phyloP scores from a whole-genome alignment of 306 rosid species.

The Sicyos edulis region DNA sequence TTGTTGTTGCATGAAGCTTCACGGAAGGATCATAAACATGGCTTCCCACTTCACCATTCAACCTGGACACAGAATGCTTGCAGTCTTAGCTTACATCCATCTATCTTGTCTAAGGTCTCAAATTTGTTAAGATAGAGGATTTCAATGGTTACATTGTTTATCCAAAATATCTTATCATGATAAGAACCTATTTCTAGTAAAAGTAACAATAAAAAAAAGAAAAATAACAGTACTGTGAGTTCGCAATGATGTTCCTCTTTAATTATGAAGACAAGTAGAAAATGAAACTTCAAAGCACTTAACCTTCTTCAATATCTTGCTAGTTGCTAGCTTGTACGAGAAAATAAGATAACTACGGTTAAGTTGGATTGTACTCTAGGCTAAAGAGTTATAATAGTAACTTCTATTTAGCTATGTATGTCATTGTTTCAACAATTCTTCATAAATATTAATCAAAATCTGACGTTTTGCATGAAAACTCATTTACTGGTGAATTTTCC shows the following conservation, averaged over 20 bases:
- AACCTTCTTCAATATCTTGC: not conserved
- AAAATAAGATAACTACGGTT: not conserved
- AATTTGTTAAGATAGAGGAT: not conserved
- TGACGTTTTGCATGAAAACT: not conserved
- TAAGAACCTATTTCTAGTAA: not conserved
- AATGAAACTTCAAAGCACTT: not conserved
- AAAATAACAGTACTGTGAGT: not conserved
- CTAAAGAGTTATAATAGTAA: not conserved
- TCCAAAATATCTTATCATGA: not conserved
- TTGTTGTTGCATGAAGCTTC: conserved; percentile 41
- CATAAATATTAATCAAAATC: not conserved
- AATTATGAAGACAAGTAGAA: not conserved
- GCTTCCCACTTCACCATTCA: conserved; percentile 40
- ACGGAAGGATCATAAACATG: conserved; percentile 28
- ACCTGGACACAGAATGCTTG: conserved; percentile 34
- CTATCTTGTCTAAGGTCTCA: not conserved
- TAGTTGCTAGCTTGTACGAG: not conserved
- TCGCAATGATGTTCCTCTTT: not conserved
- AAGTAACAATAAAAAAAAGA: not conserved
- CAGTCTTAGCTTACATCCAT: conserved; percentile 25
- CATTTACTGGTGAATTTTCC: not conserved
- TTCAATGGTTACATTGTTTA: not conserved
- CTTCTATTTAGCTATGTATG: not conserved
- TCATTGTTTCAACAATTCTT: not conserved
- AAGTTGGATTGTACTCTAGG: not conserved